Conservation (phyloP, 2,329 filamentous ascomycete species). For the Sclerotinia trifoliorum region DNA sequence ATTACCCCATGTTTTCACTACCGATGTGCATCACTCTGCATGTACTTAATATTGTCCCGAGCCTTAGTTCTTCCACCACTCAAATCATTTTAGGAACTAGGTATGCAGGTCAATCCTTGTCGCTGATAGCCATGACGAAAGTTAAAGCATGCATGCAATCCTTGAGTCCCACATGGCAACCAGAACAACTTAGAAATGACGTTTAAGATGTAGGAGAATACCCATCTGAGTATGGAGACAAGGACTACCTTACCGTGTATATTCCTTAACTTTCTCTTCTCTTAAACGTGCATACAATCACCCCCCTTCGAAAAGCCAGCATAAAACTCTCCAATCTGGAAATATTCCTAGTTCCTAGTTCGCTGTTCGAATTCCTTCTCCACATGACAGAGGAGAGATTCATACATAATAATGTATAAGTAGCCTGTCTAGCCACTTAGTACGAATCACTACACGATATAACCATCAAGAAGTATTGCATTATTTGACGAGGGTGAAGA, state of each 20-base stretch:
- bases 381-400: too few relatives aligned
- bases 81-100: neutral
- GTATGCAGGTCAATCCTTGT: neutral
- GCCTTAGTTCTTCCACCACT: conserved; percentile 14
- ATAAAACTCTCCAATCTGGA: too few relatives aligned
- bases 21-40: neutral
- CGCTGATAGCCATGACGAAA: neutral
- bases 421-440: too few relatives aligned
- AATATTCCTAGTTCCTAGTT: neutral
- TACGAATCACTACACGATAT: too few relatives aligned
- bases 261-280: neutral
- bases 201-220: neutral
- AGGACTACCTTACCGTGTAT: neutral
- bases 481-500: neutral
- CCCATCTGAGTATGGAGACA: neutral
- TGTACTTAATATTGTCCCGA: conserved; percentile 9
- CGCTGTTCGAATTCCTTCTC: neutral
- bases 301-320: neutral
- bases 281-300: too few relatives aligned
- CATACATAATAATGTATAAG: too few relatives aligned
- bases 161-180: neutral
- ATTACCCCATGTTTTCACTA: conserved; percentile 5
- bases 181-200: too few relatives aligned
- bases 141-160: neutral
- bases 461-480: neutral